Conservation (phyloP, 768 basidiomycete genomes). For the Lactifluus subvellereus region DNA sequence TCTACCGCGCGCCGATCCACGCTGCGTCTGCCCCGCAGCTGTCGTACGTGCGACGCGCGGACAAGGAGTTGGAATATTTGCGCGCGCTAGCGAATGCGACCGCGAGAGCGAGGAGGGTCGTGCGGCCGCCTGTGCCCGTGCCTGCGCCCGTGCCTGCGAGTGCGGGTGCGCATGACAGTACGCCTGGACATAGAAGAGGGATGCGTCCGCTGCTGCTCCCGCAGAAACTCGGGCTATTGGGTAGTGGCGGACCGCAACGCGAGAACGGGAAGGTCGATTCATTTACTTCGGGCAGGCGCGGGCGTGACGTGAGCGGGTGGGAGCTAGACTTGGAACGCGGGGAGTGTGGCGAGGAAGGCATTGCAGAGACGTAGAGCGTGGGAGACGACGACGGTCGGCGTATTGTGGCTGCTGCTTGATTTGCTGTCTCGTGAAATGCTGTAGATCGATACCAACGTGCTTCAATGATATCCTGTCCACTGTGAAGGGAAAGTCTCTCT, state of each 20-base stretch:
- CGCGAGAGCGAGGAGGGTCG: not conserved
- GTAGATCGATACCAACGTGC: conserved; percentile 12
- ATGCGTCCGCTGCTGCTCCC: conserved; percentile 27
- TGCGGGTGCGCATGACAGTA: not conserved
- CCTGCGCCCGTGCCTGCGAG: not conserved
- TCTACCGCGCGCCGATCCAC: conserved; percentile 5
- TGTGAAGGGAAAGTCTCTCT: not conserved
- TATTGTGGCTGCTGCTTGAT: not conserved
- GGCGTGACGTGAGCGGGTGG: not conserved
- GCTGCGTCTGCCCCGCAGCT: conserved; percentile 15
- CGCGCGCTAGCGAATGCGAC: conserved; percentile 11
- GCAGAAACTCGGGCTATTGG: conserved; percentile 24
- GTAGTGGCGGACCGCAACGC: conserved; percentile 1
- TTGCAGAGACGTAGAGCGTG: not conserved
- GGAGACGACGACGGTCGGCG: not conserved
- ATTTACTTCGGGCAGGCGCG: conserved; percentile 11
- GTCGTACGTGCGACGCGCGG: not conserved
- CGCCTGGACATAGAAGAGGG: conserved; percentile 8
- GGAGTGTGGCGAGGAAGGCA: not conserved
- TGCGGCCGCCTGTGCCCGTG: not conserved
- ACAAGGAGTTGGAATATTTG: conserved; percentile 11
- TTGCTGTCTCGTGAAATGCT: conserved; percentile 4
- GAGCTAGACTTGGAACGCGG: conserved; percentile 15
- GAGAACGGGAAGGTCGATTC: conserved; percentile 20
- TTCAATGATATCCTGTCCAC: conserved; percentile 12